Evolutionary conservation across 208 protist genomes (phyloP), one percentile per base, ranked within the genome.

Genomic region (Trypanosoma cruzi): DNA sequence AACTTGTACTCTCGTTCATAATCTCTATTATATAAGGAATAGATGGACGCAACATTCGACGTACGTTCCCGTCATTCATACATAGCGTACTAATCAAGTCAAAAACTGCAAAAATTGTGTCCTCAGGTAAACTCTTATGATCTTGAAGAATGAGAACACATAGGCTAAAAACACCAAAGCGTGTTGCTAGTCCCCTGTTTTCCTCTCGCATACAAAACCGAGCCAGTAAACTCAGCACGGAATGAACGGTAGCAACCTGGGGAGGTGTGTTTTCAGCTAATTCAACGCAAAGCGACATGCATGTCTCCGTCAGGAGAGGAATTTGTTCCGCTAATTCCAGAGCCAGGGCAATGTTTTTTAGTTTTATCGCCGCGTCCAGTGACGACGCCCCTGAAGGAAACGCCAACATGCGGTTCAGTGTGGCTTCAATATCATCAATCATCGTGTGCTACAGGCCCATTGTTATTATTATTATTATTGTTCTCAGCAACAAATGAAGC

Each of bases 81-180:
- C 81, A 60, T 44, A 96, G 64, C 14, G 90, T 96, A 65, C 82
- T 85, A 34, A 88, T 79, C 6, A 94, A 60, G 58, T 93, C 90
- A 58, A 92, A 90, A 18, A 88, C 64, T 68, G 77, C 77, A 69
- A 83, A 89, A 46, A 96, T 70, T 29, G 81, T 90, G 32, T 83
- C 79, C 4, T 64, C 46, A 11, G 78, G 67, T 20, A 96, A 65
- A 29, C 66, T 52, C 7, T 49, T 59, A 63, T 83, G 71, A 16
- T 76, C 64, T 50, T 84, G 86, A 40, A 96, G 69, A 48, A 96
- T 46, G 10, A 91, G 24, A 29, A 93, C 68, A 67, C 85, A 94
- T 26, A 68, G 78, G 37, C 77, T 64, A 20, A 82, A 80, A 16
- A 93, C 50, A 32, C 86, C 88, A 69, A 86, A 90, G 28, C 71